phyloP scores from a whole-genome alignment of 176 grass and related monocot species.

The sorghum (Sorghum bicolor) region DNA sequence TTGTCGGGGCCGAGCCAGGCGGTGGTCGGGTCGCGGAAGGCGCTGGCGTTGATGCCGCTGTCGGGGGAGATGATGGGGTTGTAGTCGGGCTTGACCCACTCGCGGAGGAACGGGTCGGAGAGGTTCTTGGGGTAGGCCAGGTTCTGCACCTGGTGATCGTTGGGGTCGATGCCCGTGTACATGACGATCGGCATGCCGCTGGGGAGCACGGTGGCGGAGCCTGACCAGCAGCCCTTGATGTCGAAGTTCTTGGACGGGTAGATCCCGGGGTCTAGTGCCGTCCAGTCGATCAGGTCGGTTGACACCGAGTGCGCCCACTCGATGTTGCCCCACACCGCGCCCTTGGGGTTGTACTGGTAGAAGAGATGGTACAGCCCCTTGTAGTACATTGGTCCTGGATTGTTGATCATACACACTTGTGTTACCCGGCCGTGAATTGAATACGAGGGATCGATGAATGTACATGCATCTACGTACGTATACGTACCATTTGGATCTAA shows the following conservation, averaged over 20 bases:
- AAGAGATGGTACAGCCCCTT: constrained; percentile 73
- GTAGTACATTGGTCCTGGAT: constrained; percentile 64
- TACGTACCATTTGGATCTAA: neutral
- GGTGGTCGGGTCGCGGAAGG: constrained; percentile 72
- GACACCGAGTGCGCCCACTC: constrained; percentile 82
- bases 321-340: constrained; percentile 64
- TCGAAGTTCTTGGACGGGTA: constrained; percentile 60
- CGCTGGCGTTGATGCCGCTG: constrained; percentile 44
- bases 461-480: too few species aligned
- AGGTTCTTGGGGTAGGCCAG: constrained; percentile 63
- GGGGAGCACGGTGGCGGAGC: constrained; percentile 63
- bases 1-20: constrained; percentile 57
- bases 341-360: constrained; percentile 83
- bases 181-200: constrained; percentile 42
- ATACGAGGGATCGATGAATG: neutral
- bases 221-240: constrained; percentile 64
- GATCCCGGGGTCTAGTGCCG: constrained; percentile 45
- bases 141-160: constrained; percentile 58
- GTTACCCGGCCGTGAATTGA: neutral
- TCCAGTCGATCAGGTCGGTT: constrained; percentile 72
- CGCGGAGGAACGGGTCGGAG: constrained; percentile 57
- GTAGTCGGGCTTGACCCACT: constrained; percentile 75
- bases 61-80: constrained; percentile 58
- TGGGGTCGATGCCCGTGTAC: constrained; percentile 68
- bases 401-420: neutral